Evolutionary conservation across 2,329 filamentous ascomycete species (phyloP), one percentile per base, ranked within the genome.

Genomic region (Neofusicoccum kwambonambiense): DNA sequence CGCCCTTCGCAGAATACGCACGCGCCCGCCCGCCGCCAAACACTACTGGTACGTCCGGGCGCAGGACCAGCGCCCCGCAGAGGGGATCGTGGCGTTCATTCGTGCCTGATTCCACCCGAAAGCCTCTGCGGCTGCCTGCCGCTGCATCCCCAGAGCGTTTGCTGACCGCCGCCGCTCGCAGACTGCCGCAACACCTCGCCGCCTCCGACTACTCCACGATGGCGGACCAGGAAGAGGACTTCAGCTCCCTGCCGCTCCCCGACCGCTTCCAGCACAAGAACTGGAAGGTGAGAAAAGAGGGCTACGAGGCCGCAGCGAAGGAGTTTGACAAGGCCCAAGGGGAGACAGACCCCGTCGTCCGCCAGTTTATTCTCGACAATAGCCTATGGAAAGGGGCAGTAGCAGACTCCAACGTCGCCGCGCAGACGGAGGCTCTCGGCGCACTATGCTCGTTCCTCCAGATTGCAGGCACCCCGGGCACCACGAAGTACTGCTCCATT

Each of bases 221-320:
- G 92, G 91, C 90, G 65, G 92, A 96, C 69, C 81, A 85, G 76
- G 91, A 94, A 78, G 91, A 93, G 75, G 92, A 96, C 77, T 94
- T 90, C 77, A 90, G 88, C 79, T 87, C 89, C 69, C 81, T 96
- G 67, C 90, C 92, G 49, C 79, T 96, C 64, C 83, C 87, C 50
- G 92, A 96, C 68, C 87, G 92, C 75, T 96, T 93, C 80, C 83
- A 86, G 63, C 92, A 96, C 83, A 96, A 96, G 90, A 87, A 91
- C 74, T 99, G 95, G 95, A 99, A 99, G 85, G 93, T 96, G 47
- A 87, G 95, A 74, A 99, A 99, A 81, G 88, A 88, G 74, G 95
- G 89, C 62, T 99, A 98, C 76, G 95, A 99, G 83, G 92, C 95
- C 70, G 93, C 92, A 19, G 87, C 90, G 45, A 93, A 95, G 77